Conservation (phyloP, 2,329 filamentous ascomycete species). For the Penicillium occitanis region DNA sequence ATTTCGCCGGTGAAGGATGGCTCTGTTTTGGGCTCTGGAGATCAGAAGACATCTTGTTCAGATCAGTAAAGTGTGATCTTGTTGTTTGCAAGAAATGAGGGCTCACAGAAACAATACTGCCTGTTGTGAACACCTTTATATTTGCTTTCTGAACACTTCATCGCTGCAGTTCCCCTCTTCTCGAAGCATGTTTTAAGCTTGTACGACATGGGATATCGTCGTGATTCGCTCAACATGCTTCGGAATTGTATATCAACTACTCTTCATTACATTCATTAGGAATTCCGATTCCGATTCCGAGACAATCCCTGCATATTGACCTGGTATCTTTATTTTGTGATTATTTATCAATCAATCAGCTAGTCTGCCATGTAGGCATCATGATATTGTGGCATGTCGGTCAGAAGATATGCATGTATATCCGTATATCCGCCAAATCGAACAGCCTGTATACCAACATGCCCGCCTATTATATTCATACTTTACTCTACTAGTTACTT, state of each 20-base stretch:
- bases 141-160: not conserved
- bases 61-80: not conserved
- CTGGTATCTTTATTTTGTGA: not conserved
- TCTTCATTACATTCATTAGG: not conserved
- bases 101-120: not conserved
- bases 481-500: not conserved
- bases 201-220: not conserved
- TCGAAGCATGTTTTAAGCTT: not conserved
- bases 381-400: not conserved
- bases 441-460: not conserved
- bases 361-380: not conserved
- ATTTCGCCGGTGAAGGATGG: slow-evolving; percentile 1
- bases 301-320: not conserved
- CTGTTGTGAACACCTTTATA: not conserved
- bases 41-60: not conserved
- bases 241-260: not conserved
- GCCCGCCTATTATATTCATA: not conserved
- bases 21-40: not conserved
- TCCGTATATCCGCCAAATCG: not conserved
- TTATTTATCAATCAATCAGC: not conserved
- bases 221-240: not conserved
- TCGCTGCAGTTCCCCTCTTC: not conserved
- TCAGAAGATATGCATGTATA: not conserved
- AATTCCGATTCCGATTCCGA: not conserved
- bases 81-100: not conserved